These are phyloP conservation scores for Penicillium daleae DNA, from an alignment of 495 filamentous ascomycete species.

Conservation along the genomic window DNA sequence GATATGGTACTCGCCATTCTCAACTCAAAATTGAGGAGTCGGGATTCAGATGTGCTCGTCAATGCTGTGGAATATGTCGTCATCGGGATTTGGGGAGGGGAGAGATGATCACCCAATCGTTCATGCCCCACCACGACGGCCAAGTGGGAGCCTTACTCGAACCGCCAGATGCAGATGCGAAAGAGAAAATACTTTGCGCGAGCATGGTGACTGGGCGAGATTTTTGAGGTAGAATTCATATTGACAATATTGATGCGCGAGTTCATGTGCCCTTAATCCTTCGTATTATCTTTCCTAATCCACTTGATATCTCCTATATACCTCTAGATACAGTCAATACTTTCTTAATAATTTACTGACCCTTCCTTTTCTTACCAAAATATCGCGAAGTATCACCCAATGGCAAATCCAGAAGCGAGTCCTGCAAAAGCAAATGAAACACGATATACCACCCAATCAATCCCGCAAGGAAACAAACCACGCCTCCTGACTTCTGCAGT, in stretches of 20 bases:
- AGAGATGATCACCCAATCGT: background rate
- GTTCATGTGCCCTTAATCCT: too few species aligned
- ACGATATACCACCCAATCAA: conserved; percentile 55
- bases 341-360: too few species aligned
- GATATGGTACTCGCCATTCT: conserved; percentile 1
- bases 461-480: conserved; percentile 51
- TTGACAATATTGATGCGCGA: conserved; percentile 4
- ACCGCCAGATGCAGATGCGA: background rate
- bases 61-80: conserved; percentile 22
- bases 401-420: conserved; percentile 45
- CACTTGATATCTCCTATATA: background rate
- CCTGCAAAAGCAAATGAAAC: conserved; percentile 49
- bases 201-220: background rate
- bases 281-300: background rate
- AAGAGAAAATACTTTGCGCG: background rate
- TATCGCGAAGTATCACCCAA: conserved; percentile 51
- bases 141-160: background rate
- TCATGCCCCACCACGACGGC: background rate
- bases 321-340: too few species aligned
- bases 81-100: conserved; percentile 8
- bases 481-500: conserved; percentile 50
- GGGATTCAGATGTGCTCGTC: conserved; percentile 16
- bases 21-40: background rate
- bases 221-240: too few species aligned
- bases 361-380: conserved; percentile 38